Base-by-base conservation (phyloP, 2,329 filamentous ascomycete genomes). In the Gaeumannomyces tritici region DNA sequence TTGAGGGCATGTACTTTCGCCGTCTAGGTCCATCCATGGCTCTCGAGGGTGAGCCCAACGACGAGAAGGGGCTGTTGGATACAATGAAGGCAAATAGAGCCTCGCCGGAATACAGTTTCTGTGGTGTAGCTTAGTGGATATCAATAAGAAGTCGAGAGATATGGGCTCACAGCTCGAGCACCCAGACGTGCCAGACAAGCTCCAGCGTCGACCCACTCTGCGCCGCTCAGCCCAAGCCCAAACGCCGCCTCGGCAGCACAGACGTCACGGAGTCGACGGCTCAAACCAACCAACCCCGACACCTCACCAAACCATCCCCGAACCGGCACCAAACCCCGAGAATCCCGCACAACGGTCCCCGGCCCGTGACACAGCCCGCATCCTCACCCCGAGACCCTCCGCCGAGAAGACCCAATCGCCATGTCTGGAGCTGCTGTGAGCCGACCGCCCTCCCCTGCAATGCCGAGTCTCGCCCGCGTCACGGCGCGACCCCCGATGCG, bases 41-140 rank as follows among this genome's bases (percentile, higher is more conserved):
- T 4, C 62, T 72, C 1, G 65, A 64, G 69, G 67, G 67, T 27
- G 71, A 72, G 60, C 63, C 57, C 1, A 64, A 70, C 35, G 68
- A 71, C 33, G 62, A 55, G 59, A n/a, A 33, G 24, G 13, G 11
- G 15, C 47, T 55, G 59, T 24, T 54, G 47, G 59, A 54, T 8
- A 33, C 35, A 15, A 61, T 61, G 59, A 11, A 24, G 15, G 51
- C 18, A 18, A 54, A 61, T 18, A 35, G 31, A 26, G 31, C 31
- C n/a, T n/a, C n/a, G n/a, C n/a, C n/a, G n/a, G n/a, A n/a, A n/a
- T n/a, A n/a, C n/a, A n/a, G n/a, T n/a, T n/a, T 4, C 29, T 29
- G 29, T 29, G 29, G 8, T 29, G 29, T 29, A 29, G 29, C 29
- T 29, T 29, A 8, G 29, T 8, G 8, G 8, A 29, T 29, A 29